These are phyloP conservation scores for Warburgia ugandensis DNA, from an alignment of 164 flowering plant genomes.

Conservation along the genomic window DNA sequence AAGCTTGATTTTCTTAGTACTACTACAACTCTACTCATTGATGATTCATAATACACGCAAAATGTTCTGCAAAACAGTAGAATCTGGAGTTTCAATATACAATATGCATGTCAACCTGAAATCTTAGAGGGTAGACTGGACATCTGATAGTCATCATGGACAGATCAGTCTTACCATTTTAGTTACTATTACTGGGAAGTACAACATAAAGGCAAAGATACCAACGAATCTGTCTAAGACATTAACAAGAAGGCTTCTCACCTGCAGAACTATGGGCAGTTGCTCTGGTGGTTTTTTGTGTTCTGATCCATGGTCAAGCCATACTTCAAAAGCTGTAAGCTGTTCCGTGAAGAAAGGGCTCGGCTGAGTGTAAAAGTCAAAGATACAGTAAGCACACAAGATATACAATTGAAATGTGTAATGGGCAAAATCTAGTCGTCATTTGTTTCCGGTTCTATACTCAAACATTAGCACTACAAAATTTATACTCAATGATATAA, in stretches of 20 bases:
- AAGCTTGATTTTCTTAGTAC: no score
- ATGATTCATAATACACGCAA: no score
- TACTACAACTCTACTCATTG: no score
- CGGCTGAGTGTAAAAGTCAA: constrained; percentile 41
- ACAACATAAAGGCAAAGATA: background rate
- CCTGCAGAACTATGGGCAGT: constrained; percentile 97
- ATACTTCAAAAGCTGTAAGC: constrained; percentile 91
- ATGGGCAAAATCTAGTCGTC: no score
- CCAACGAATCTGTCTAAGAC: background rate
- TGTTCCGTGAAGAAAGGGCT: constrained; percentile 96
- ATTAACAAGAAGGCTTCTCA: constrained; percentile 15
- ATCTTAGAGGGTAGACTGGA: no score
- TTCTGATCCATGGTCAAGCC: constrained; percentile 98
- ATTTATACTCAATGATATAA: background rate
- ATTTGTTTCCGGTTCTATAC: no score
- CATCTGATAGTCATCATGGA: no score
- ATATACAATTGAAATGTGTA: no score
- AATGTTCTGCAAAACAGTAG: no score
- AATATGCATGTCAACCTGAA: no score
- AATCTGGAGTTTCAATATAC: no score
- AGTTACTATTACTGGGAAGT: background rate
- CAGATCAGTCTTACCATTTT: background rate
- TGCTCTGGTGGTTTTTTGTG: constrained; percentile 95
- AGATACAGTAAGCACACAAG: background rate
- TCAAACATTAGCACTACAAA: background rate